Percentiles rank a stretch among this genome's conserved stretches.
These are phyloP conservation scores for Solanum peruvianum DNA, from an alignment of 257 asterid species.

Conservation along the genomic window DNA sequence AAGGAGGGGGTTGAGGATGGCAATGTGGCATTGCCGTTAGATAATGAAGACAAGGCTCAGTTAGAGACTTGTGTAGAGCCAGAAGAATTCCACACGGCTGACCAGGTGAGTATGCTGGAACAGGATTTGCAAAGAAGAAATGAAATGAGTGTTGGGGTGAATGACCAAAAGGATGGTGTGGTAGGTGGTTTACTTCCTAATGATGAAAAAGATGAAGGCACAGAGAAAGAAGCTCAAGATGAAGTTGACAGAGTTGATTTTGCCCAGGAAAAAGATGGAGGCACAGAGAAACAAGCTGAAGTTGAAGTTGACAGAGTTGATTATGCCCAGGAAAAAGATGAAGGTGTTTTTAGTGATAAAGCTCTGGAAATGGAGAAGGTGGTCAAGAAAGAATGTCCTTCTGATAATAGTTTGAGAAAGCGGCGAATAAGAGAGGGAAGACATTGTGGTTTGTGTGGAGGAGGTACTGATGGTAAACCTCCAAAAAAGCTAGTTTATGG, in stretches of 20 bases:
- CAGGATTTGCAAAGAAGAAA: constrained; percentile 20
- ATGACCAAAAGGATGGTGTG: constrained; percentile 17
- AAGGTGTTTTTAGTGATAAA: constrained; percentile 14
- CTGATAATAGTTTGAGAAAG: constrained; percentile 25
- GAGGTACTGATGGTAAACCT: constrained; percentile 88
- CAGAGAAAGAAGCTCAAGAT: background rate
- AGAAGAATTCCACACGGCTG: constrained; percentile 28
- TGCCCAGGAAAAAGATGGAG: constrained; percentile 8
- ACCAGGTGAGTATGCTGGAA: constrained; percentile 20
- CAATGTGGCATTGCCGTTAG: constrained; percentile 10
- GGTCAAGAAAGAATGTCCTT: constrained; percentile 9
- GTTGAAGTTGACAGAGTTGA: constrained; percentile 19
- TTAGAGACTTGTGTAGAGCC: constrained; percentile 15
- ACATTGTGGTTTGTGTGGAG: constrained; percentile 92
- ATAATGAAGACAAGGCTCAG: constrained; percentile 17
- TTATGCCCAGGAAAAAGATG: constrained; percentile 18
- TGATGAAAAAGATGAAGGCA: constrained; percentile 16
- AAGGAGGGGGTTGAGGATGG: constrained; percentile 27
- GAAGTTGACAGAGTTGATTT: constrained; percentile 19
- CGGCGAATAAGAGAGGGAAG: constrained; percentile 69
- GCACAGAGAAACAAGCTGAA: background rate
- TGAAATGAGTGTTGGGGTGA: constrained; percentile 10
- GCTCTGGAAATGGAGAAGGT: constrained; percentile 30
- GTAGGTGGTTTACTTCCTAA: constrained; percentile 17
- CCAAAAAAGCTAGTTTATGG: constrained; percentile 65